Base-by-base conservation (phyloP, 1,139 yeast species). In the Hemisphaericaspora lyxosophila region DNA sequence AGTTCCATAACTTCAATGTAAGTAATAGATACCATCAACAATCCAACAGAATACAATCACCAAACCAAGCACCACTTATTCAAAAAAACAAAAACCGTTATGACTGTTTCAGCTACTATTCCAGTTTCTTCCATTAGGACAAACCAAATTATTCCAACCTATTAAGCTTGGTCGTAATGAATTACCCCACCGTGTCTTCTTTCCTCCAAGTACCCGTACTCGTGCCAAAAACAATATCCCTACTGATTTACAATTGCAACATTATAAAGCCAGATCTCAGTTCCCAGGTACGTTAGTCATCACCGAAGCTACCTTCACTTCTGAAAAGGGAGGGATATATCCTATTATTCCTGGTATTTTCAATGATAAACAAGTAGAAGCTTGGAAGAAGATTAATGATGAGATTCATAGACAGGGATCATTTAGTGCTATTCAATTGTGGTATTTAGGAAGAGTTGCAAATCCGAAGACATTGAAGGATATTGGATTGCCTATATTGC, bases 381-480 rank as follows among this genome's bases (percentile, higher is more conserved):
- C 63, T 12, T 80, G 84, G 84, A 67, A 62, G 39, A 61, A 63
- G 44, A 65, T 80, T 39, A 59, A 63, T 37, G 67, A 69, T 17
- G 64, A 57, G 11, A 70, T 80, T 31, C 85, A 80, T 48, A 65
- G 59, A 35, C 72, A 80, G 48, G 67, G 73, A 20, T 70, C 84
- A 0, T 69, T 54, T 42, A 57, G 74, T 14, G 65, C 73, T 41
- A 48, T 69, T 26, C 90, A 83, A 59, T 50, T 83, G 29, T 80
- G 83, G 82, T 67, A 62, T 29, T 52, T 78, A 36, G 87, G 87
- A 36, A 67, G 84, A 53, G 64, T 62, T 26, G 77, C 75, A 7
- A 62, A 52, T 41, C 70, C 80, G 9, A 59, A 49, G 6, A 48
- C 57, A 19, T 52, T 73, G 48, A 72, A 73, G 36, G 49, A 53